Evolutionary conservation across 129 eudicot genomes (phyloP), one percentile per base, ranked within the genome.

Genomic region (Flaveria linearis): DNA sequence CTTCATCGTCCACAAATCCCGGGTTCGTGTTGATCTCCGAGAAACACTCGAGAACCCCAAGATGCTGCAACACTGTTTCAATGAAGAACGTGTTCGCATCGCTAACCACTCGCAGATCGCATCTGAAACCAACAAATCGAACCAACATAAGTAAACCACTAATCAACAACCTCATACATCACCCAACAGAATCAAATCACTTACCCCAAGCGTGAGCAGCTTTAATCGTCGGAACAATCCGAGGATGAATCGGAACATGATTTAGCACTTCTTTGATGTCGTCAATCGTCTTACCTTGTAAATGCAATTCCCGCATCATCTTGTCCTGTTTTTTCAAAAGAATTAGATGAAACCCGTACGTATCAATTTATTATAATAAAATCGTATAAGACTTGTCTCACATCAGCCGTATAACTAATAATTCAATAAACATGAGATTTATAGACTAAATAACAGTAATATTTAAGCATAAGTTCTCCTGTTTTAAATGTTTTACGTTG

Each of bases 51-150:
- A 84, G 83, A 0, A 90, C 69, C 1, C 96, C 97, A 28, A 83
- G 84, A 77, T 93, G 91, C 9, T 81, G 81, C 80, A 93, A 73
- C 14, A 93, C 76, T 7, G 96, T 93, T 76, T 93, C 93, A 5
- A 93, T 93, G 63, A 70, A 91, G 65, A 93, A 93, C 13, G 43
- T 20, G 43, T 93, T 93, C 20, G 98, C 98, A 71, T 93, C 98
- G 23, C 97, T 93, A 52, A 93, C 81, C 7, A 93, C 81, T 77
- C 98, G 84, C 86, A 93, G 74, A 80, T 91, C 96, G 63, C 98
- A 93, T 82, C 98, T 92, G 84, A 45, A 84, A 30, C 47, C 56
- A 64, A 42, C 39, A 11, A 1, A 47, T 12, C 13, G 9, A 43
- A 56, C 9, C 20, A 66, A 16, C 26, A 50, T 46, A 30, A 20